Evolutionary conservation across 345 rosid species (phyloP).

Genomic region (Citrus medica): DNA sequence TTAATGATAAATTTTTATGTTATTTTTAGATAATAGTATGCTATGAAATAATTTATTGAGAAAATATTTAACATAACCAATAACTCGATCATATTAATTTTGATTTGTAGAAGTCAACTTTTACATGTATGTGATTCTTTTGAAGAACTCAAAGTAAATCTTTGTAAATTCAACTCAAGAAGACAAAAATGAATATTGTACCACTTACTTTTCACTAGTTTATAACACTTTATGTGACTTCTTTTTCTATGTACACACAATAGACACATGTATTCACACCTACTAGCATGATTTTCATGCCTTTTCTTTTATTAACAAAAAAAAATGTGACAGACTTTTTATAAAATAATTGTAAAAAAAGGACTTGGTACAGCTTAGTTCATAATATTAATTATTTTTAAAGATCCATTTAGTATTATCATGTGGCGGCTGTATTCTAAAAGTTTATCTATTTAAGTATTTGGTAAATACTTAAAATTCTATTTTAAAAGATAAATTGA

Average conservation of each 20-base stretch:
- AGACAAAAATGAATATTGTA: not conserved
- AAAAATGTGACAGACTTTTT: not conserved
- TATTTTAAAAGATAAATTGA: too few species aligned
- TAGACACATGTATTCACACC: not conserved
- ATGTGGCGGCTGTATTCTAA: too few species aligned
- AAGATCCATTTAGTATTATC: too few species aligned
- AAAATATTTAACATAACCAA: not conserved
- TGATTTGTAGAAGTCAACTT: not conserved
- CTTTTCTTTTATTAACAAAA: not conserved
- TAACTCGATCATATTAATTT: not conserved
- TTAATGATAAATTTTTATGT: too few species aligned
- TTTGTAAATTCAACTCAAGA: not conserved
- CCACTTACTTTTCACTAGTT: not conserved
- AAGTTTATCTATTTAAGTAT: too few species aligned
- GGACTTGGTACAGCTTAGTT: too few species aligned
- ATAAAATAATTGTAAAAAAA: too few species aligned
- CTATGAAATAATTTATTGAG: not conserved
- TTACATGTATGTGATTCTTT: not conserved
- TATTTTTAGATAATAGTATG: not conserved
- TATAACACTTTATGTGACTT: not conserved
- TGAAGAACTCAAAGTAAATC: not conserved
- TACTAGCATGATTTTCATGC: not conserved
- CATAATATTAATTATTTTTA: too few species aligned
- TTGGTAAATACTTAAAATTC: too few species aligned
- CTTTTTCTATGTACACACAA: not conserved